Evolutionary conservation across 148 eudicot species (phyloP).

Genomic region (Camellia lanceoleosa): DNA sequence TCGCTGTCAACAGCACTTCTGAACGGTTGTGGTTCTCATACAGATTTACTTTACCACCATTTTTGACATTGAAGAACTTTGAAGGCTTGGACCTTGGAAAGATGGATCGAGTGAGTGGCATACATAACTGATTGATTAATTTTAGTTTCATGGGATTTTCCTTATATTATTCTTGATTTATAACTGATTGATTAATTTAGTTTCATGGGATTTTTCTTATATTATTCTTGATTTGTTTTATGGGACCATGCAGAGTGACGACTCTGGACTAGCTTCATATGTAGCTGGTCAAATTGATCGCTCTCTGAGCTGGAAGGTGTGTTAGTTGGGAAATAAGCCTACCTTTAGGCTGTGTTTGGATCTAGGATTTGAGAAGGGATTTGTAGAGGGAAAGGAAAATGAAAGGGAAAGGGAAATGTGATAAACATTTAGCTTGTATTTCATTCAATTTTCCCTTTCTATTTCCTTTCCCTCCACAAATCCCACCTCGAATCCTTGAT

Average conservation of each 20-base stretch:
- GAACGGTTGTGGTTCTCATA: conserved; percentile 5
- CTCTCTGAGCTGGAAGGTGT: conserved; percentile 93
- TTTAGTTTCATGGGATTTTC: background rate
- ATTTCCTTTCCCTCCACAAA: too few species aligned
- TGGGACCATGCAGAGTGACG: conserved; percentile 50
- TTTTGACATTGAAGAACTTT: conserved; percentile 87
- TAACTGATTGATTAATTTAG: background rate
- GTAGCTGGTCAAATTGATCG: conserved; percentile 97
- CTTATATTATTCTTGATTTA: conserved; percentile 3
- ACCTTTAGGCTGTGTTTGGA: background rate
- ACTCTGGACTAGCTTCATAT: conserved; percentile 93
- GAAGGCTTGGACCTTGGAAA: conserved; percentile 95
- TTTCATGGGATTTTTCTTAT: background rate
- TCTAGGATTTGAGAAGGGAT: too few species aligned
- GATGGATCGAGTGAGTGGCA: conserved; percentile 76
- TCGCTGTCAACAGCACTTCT: background rate
- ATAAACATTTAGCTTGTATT: too few species aligned
- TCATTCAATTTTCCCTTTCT: too few species aligned
- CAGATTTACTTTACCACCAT: conserved; percentile 86
- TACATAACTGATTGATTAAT: background rate
- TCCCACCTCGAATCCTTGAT: too few species aligned
- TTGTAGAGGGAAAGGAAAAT: too few species aligned
- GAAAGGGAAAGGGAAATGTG: too few species aligned
- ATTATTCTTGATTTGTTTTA: conserved; percentile 5
- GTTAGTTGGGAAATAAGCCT: conserved; percentile 7